Evolutionary conservation across 768 basidiomycete species (phyloP).

Genomic region (Nevesoporus exiguus): DNA sequence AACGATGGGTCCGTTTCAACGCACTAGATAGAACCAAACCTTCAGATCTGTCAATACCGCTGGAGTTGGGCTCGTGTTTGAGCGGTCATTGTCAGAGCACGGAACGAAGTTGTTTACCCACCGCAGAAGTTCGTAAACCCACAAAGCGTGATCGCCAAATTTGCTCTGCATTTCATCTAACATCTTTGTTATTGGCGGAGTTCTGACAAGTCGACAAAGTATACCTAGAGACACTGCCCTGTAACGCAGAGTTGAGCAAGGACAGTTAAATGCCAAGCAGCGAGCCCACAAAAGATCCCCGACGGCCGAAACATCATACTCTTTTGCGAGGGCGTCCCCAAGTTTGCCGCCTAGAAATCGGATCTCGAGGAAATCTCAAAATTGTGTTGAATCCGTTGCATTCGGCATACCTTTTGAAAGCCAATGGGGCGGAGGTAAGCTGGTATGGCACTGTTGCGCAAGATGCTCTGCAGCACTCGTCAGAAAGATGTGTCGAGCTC

Average conservation of each 20-base stretch:
- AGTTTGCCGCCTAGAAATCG: conserved; percentile 94
- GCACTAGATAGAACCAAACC: conserved; percentile 41
- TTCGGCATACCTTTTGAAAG: conserved; percentile 72
- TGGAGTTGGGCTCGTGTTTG: conserved; percentile 22
- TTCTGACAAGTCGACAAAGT: conserved; percentile 2
- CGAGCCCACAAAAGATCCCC: conserved; percentile 79
- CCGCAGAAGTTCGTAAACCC: conserved; percentile 93
- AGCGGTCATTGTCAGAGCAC: not conserved
- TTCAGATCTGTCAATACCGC: conserved; percentile 87
- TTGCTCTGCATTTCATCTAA: conserved; percentile 75
- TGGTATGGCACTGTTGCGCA: conserved; percentile 81
- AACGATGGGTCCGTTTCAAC: not conserved
- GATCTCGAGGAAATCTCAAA: conserved; percentile 51
- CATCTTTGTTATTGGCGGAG: conserved; percentile 4
- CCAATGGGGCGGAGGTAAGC: conserved; percentile 77
- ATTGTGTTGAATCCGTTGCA: not conserved
- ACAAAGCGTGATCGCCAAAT: conserved; percentile 79
- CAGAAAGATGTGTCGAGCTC: not conserved
- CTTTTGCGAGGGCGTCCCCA: conserved; percentile 79
- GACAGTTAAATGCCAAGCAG: not conserved
- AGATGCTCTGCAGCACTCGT: conserved; percentile 56
- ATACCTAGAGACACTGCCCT: conserved; percentile 60
- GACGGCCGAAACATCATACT: conserved; percentile 87
- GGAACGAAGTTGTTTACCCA: conserved; percentile 30
- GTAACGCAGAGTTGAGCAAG: not conserved